Evolutionary conservation across 805 yeast genomes (phyloP).

Genomic region (Spencermartinsiella europaea): DNA sequence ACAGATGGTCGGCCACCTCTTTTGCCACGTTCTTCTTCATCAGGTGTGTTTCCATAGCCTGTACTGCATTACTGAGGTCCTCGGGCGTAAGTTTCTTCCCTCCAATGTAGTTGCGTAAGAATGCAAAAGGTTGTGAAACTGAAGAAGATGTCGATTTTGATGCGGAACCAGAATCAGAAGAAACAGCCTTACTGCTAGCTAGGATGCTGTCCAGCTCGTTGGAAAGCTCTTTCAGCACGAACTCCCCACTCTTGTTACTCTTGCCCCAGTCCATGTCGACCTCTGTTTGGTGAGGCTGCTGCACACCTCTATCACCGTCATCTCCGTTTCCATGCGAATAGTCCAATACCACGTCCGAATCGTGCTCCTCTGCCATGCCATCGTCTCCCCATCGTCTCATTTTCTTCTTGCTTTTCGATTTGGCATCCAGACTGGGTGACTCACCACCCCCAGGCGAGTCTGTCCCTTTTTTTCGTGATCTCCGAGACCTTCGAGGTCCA

Average conservation of each 20-base stretch:
- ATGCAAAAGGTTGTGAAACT: slow-evolving; percentile 37
- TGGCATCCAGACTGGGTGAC: slow-evolving; percentile 10
- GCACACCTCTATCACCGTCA: slow-evolving; percentile 15
- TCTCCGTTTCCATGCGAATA: slow-evolving; percentile 40
- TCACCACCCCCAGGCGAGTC: slow-evolving; percentile 9
- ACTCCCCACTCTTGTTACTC: slow-evolving; percentile 49
- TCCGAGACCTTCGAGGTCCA: slow-evolving; percentile 4
- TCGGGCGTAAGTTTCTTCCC: slow-evolving; percentile 59
- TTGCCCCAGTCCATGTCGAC: slow-evolving; percentile 37
- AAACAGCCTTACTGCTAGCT: slow-evolving; percentile 2
- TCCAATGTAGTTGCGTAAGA: slow-evolving; percentile 58
- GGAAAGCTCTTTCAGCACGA: slow-evolving; percentile 59
- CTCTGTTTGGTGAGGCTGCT: slow-evolving; percentile 20
- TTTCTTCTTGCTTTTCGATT: slow-evolving; percentile 35
- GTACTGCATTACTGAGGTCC: slow-evolving; percentile 61
- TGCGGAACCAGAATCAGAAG: background rate
- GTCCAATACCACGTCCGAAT: slow-evolving; percentile 44
- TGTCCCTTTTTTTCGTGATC: slow-evolving; percentile 5
- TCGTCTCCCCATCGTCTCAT: slow-evolving; percentile 64
- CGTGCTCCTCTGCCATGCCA: slow-evolving; percentile 48
- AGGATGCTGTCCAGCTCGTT: slow-evolving; percentile 45
- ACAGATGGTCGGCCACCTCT: slow-evolving; percentile 70
- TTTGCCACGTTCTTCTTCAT: slow-evolving; percentile 88
- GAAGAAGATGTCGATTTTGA: background rate
- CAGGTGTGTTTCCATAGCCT: slow-evolving; percentile 66